Percentiles rank a stretch among this genome's conserved stretches.
phyloP scores from a whole-genome alignment of 1,284 basidiomycete genomes.

The Ganoderma lingzhi region DNA sequence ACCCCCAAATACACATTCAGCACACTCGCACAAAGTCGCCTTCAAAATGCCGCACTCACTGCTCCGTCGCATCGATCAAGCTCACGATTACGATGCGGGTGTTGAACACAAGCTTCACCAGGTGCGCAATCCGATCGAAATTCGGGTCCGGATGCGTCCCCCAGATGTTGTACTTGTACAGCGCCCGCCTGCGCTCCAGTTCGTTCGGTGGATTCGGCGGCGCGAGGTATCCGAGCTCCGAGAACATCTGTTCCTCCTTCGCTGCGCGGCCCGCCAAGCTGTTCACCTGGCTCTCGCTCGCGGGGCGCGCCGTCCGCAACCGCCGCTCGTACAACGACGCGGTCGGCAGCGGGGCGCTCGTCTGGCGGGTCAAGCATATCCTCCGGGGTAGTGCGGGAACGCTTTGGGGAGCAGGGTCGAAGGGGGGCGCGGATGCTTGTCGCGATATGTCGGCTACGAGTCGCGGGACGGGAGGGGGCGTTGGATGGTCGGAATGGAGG shows the following conservation, averaged over 20 bases:
- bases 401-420: constrained; percentile 36
- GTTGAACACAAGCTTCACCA: constrained; percentile 93
- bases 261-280: constrained; percentile 54
- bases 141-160: constrained; percentile 87
- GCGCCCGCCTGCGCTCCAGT: constrained; percentile 77
- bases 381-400: constrained; percentile 59
- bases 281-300: constrained; percentile 44
- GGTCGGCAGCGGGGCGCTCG: constrained; percentile 64
- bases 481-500: constrained; percentile 1
- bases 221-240: constrained; percentile 74
- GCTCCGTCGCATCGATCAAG: constrained; percentile 83
- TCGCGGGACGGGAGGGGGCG: constrained; percentile 11
- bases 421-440: constrained; percentile 39
- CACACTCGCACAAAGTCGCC: constrained; percentile 19
- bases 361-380: constrained; percentile 64
- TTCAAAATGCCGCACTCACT: constrained; percentile 52
- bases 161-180: constrained; percentile 89
- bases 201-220: constrained; percentile 88
- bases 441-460: constrained; percentile 34
- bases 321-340: constrained; percentile 49
- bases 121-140: constrained; percentile 90
- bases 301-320: constrained; percentile 48
- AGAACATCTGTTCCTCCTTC: constrained; percentile 70
- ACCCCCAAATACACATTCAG: constrained; percentile 2
- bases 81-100: constrained; percentile 88